Evolutionary conservation across 2,329 filamentous ascomycete genomes (phyloP).

Genomic region (Acephala macrosclerotiorum): DNA sequence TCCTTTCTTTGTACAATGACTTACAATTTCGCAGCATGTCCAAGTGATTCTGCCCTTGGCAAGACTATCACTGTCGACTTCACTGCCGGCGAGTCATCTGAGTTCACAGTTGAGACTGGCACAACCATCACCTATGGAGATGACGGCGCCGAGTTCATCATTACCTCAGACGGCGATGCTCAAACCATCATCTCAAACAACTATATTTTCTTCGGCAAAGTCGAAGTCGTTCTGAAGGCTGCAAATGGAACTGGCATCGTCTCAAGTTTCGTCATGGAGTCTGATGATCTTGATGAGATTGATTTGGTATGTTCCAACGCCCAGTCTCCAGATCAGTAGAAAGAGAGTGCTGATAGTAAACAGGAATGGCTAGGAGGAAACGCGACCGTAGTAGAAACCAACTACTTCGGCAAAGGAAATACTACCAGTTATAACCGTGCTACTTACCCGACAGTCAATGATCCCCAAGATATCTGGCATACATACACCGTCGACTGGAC

Average conservation of each 20-base stretch:
- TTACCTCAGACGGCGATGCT: constrained; percentile 73
- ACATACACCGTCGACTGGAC: constrained; percentile 78
- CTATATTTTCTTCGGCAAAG: constrained; percentile 84
- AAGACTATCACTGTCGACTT: constrained; percentile 67
- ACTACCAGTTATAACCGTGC: constrained; percentile 73
- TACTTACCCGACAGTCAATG: constrained; percentile 61
- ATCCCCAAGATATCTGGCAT: constrained; percentile 65
- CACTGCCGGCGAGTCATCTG: constrained; percentile 57
- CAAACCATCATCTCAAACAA: constrained; percentile 80
- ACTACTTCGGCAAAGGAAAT: constrained; percentile 72
- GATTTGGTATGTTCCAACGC: constrained; percentile 62
- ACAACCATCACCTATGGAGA: constrained; percentile 73
- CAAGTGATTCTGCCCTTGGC: constrained; percentile 74
- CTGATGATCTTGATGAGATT: constrained; percentile 84
- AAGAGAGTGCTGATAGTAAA: background rate
- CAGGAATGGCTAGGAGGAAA: constrained; percentile 62
- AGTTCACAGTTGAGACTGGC: constrained; percentile 62
- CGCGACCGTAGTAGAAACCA: constrained; percentile 67
- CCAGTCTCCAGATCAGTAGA: too few relatives aligned
- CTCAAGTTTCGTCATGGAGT: constrained; percentile 81
- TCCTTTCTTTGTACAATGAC: background rate
- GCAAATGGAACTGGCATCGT: constrained; percentile 78
- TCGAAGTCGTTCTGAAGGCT: constrained; percentile 79
- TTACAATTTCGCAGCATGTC: constrained; percentile 56
- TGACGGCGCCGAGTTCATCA: constrained; percentile 73